Percentiles rank a stretch among this genome's conserved stretches.
Evolutionary conservation across 345 rosid genomes (phyloP).

Genomic region (Dipteronia sinensis): DNA sequence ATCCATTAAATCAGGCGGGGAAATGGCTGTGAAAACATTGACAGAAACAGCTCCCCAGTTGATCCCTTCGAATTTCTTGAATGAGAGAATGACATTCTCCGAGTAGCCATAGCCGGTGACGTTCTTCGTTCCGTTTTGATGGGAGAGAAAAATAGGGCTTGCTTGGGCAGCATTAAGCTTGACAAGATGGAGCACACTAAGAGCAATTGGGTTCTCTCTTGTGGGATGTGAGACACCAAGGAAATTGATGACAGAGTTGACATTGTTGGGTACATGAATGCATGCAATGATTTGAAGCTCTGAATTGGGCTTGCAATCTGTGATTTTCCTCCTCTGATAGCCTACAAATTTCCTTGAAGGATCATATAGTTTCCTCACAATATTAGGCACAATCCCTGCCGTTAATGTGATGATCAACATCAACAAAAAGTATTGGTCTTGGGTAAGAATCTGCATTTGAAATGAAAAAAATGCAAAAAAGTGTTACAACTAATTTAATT

Average conservation of each 20-base stretch:
- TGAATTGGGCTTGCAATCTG: neutral
- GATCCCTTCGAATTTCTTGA: constrained; percentile 27
- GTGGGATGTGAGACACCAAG: constrained; percentile 22
- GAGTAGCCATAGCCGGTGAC: constrained; percentile 11
- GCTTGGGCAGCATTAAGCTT: constrained; percentile 28
- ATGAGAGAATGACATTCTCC: constrained; percentile 27
- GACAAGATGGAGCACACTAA: constrained; percentile 34
- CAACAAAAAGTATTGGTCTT: neutral
- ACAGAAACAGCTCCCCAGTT: constrained; percentile 7
- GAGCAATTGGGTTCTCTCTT: constrained; percentile 19
- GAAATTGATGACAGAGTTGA: constrained; percentile 28
- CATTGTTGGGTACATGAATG: constrained; percentile 30
- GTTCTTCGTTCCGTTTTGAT: constrained; percentile 19
- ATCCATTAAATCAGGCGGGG: constrained; percentile 24
- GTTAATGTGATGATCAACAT: neutral
- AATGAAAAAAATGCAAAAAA: neutral
- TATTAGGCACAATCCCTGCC: constrained; percentile 7
- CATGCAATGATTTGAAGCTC: constrained; percentile 34
- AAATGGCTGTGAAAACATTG: constrained; percentile 31
- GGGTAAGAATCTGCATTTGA: neutral
- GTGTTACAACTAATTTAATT: neutral
- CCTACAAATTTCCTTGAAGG: constrained; percentile 33
- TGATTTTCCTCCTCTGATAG: constrained; percentile 25
- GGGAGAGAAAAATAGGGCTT: constrained; percentile 35
- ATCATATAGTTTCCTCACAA: constrained; percentile 24